phyloP scores from a whole-genome alignment of 2,329 filamentous ascomycete genomes.

The Ciborinia camelliae region DNA sequence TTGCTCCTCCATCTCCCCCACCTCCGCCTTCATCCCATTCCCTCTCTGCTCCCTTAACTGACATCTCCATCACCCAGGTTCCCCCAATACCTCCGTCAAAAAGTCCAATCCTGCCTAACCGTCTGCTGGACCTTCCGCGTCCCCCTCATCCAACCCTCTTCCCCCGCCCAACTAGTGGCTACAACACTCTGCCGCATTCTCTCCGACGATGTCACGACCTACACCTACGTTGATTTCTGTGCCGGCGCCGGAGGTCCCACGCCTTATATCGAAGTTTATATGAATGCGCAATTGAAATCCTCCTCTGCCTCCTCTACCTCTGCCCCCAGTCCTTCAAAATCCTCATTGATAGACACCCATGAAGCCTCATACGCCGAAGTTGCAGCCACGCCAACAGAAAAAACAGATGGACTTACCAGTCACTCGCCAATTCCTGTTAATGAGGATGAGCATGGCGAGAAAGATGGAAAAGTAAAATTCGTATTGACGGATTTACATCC shows the following conservation, averaged over 20 bases:
- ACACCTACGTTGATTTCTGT: conserved; percentile 72
- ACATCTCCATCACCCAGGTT: conserved; percentile 48
- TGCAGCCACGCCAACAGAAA: background rate
- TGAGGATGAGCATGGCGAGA: conserved; percentile 16
- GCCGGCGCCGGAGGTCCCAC: conserved; percentile 71
- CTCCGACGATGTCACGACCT: conserved; percentile 45
- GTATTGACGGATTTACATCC: conserved; percentile 65
- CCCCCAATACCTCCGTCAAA: conserved; percentile 59
- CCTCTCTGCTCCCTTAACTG: background rate
- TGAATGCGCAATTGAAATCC: conserved; percentile 48
- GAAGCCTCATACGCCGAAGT: conserved; percentile 10
- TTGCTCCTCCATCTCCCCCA: background rate
- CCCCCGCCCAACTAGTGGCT: conserved; percentile 60
- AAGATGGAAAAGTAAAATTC: conserved; percentile 47
- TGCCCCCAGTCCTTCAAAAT: conserved; percentile 6
- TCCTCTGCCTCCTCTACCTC: conserved; percentile 31
- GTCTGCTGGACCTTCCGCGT: conserved; percentile 59
- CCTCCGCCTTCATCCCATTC: background rate
- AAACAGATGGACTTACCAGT: conserved; percentile 24
- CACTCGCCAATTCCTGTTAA: conserved; percentile 29
- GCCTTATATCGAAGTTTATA: conserved; percentile 56
- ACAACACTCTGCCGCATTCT: conserved; percentile 52
- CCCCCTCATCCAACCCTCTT: conserved; percentile 54
- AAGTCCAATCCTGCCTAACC: conserved; percentile 63
- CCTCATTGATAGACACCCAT: background rate